Conservation (phyloP, 345 rosid genomes). For the Bruguiera parviflora region DNA sequence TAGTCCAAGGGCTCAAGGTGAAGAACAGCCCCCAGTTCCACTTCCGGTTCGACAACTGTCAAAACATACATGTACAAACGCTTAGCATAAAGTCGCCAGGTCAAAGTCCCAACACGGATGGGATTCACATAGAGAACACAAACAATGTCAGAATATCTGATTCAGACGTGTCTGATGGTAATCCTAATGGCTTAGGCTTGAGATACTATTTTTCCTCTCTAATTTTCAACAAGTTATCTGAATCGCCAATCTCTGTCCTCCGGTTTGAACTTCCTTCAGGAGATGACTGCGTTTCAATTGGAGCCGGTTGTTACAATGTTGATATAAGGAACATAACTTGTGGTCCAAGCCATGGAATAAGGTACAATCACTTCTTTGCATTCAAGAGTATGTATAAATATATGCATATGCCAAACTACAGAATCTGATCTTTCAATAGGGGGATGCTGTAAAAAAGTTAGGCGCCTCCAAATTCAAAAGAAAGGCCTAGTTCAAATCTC, state of each 20-base stretch:
- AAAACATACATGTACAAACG: constrained; percentile 19
- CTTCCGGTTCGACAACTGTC: constrained; percentile 30
- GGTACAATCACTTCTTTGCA: constrained; percentile 1
- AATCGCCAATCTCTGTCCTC: not conserved
- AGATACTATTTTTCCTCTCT: not conserved
- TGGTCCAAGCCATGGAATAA: constrained; percentile 41
- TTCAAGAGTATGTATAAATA: not conserved
- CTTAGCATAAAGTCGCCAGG: constrained; percentile 33
- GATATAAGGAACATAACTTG: constrained; percentile 29
- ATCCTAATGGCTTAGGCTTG: not conserved
- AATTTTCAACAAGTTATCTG: not conserved
- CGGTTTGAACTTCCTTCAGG: constrained; percentile 16
- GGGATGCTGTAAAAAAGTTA: not conserved
- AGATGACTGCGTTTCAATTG: constrained; percentile 41
- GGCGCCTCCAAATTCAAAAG: constrained; percentile 4
- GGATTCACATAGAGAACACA: constrained; percentile 40
- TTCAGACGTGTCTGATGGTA: constrained; percentile 25
- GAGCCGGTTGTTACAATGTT: constrained; percentile 32
- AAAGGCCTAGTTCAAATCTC: constrained; percentile 4
- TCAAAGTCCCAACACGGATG: constrained; percentile 42
- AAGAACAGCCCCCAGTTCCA: constrained; percentile 46
- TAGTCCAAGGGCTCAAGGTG: constrained; percentile 58
- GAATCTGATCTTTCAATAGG: too few relatives aligned
- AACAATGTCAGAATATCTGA: constrained; percentile 20
- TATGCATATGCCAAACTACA: not conserved